phyloP scores from a whole-genome alignment of 2,329 filamentous ascomycete species.

The Aspergillus pseudoglaucus region DNA sequence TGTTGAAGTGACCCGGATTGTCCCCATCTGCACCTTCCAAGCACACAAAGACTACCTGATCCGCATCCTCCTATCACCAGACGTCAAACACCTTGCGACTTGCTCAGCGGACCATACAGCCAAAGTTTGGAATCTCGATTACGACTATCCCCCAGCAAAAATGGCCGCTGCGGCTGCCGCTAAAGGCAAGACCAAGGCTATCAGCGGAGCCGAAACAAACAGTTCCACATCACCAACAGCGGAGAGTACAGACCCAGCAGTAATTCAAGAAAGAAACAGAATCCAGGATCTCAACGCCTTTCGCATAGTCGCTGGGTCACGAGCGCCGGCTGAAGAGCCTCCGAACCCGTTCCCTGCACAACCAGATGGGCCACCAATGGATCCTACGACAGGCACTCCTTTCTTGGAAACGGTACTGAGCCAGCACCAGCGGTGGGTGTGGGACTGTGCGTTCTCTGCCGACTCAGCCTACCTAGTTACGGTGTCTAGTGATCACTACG shows the following conservation, averaged over 20 bases:
- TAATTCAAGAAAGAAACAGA: conserved; percentile 12
- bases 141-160: conserved; percentile 45
- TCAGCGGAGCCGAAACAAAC: conserved; percentile 4
- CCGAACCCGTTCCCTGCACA: conserved; percentile 29
- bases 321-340: conserved; percentile 19
- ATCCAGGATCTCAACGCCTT: conserved; percentile 22
- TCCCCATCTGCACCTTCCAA: conserved; percentile 81
- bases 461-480: conserved; percentile 91
- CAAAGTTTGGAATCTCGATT: conserved; percentile 91
- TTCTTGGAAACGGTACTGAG: conserved; percentile 80
- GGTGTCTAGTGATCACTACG: conserved; percentile 89
- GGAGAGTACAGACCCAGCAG: conserved; percentile 14
- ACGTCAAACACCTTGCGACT: conserved; percentile 89
- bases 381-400: conserved; percentile 49
- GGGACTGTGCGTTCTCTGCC: conserved; percentile 93
- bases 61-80: conserved; percentile 81
- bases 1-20: conserved; percentile 72
- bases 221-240: background rate
- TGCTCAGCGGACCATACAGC: conserved; percentile 92
- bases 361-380: conserved; percentile 35
- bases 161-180: conserved; percentile 20
- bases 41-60: conserved; percentile 92
- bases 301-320: conserved; percentile 2
- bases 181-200: conserved; percentile 13
- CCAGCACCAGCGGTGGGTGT: conserved; percentile 92